Conservation (phyloP, 148 eudicot genomes). For the Rhododendron molle region DNA sequence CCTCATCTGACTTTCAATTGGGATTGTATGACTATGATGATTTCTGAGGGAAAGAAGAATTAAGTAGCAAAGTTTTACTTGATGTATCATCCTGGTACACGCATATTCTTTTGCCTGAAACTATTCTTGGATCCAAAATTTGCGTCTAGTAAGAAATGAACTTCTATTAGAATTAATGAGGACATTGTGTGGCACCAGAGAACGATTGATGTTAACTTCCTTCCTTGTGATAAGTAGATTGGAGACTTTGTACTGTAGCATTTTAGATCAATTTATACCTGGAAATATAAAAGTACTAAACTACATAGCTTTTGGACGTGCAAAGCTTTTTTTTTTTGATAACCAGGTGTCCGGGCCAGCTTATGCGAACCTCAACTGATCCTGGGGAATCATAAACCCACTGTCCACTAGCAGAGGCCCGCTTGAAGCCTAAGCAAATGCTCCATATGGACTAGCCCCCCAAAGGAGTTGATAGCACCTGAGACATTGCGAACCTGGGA, state of each 20-base stretch:
- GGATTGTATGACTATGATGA: neutral
- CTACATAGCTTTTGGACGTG: neutral
- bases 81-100: neutral
- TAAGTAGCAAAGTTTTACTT: neutral
- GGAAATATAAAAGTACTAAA: neutral
- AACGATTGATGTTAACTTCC: neutral
- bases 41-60: neutral
- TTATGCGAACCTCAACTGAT: neutral
- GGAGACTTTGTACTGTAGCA: neutral
- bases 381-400: neutral
- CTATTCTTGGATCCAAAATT: neutral
- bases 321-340: too few species aligned
- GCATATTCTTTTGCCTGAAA: neutral
- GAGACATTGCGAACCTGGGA: neutral
- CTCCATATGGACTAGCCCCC: neutral
- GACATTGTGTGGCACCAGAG: neutral
- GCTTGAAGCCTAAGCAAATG: neutral
- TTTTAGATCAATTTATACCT: neutral
- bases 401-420: neutral
- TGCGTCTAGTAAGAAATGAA: neutral
- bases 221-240: conserved; percentile 2
- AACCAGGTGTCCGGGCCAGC: neutral
- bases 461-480: neutral
- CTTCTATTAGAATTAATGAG: neutral
- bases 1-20: neutral